Percentiles rank a stretch among this genome's conserved stretches.
These are phyloP conservation scores for Megacollybia platyphylla DNA, from an alignment of 1,284 basidiomycete genomes.

Conservation along the genomic window DNA sequence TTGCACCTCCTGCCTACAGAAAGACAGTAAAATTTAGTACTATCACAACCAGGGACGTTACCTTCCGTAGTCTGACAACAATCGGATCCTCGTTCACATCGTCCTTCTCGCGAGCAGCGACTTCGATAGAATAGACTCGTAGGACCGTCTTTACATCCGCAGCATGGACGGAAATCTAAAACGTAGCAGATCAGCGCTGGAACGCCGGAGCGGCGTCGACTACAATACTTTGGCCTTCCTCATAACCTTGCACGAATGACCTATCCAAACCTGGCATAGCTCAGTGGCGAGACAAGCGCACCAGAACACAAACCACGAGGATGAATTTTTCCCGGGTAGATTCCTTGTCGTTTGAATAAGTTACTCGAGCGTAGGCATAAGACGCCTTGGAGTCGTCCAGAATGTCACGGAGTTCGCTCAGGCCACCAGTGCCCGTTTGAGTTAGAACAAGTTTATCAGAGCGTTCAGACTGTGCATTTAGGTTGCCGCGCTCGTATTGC, in stretches of 20 bases:
- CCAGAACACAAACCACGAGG: constrained; percentile 42
- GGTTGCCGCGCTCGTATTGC: constrained; percentile 6
- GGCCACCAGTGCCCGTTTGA: constrained; percentile 66
- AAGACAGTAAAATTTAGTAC: constrained; percentile 2
- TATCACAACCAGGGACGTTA: constrained; percentile 16
- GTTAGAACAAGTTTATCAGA: constrained; percentile 76
- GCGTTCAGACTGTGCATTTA: constrained; percentile 46
- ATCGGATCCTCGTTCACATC: constrained; percentile 79
- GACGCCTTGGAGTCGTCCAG: constrained; percentile 68
- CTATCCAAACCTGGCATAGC: constrained; percentile 61
- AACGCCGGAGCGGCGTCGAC: constrained; percentile 10
- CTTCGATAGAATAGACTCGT: constrained; percentile 74
- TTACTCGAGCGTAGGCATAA: constrained; percentile 74
- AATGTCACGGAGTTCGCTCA: constrained; percentile 63
- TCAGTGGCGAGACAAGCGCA: constrained; percentile 5
- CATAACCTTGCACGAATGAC: constrained; percentile 77
- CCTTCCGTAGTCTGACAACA: constrained; percentile 62
- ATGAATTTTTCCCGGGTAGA: constrained; percentile 84
- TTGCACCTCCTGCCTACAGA: constrained; percentile 63
- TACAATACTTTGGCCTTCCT: constrained; percentile 71
- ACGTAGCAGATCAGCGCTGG: constrained; percentile 19
- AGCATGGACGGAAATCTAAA: constrained; percentile 77
- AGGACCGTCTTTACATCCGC: constrained; percentile 78
- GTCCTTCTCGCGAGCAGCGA: constrained; percentile 67
- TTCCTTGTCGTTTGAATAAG: constrained; percentile 81